Base-by-base conservation (phyloP, 148 eudicot genomes). In the Simmondsia chinensis region DNA sequence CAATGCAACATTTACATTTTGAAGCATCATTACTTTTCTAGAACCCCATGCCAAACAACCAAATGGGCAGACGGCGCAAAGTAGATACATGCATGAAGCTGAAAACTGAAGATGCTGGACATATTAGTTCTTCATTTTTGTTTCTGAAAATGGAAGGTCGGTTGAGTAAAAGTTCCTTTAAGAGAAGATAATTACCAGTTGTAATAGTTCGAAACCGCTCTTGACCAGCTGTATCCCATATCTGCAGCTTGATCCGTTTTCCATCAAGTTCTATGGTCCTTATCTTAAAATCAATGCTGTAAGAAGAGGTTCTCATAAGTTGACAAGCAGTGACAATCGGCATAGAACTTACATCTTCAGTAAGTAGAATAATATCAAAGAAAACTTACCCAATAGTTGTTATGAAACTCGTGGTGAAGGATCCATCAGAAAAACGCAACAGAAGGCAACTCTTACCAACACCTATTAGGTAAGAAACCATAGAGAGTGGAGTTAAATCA, bases 171-270 rank as follows among this genome's bases (percentile, higher is more conserved):
- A 17, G 15, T 13, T 19, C 30, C 7, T n/a, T 12, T 13, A 46
- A 31, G 56, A 33, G 32, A 57, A 28, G 18, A 36, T 9, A 33
- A 37, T 38, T 64, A 77, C 91, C 91, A 26, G 91, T 81, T 17
- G 91, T 81, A 49, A 81, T 81, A 23, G 91, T 81, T 19, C 91
- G 64, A 43, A 81, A 81, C 43, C 91, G 83, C 60, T 81, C 91
- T 40, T 81, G 91, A 36, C 91, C 91, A 59, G 91, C 91, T 14
- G 91, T 81, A 48, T 81, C 84, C 91, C 91, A 81, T 26, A 81
- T 81, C 64, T 81, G 91, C 66, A 81, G 71, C 43, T 81, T 81
- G 43, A 81, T 77, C 40, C 84, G 59, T 48, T 77, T 81, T 30
- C 81, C 84, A 66, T 81, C 91, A 59, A 81, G 91, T 47, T 81